A percentile compares a stretch with the other conserved stretches of the same genome.
Conservation (phyloP, 2,329 filamentous ascomycete species). For the Daldinia sp. region DNA sequence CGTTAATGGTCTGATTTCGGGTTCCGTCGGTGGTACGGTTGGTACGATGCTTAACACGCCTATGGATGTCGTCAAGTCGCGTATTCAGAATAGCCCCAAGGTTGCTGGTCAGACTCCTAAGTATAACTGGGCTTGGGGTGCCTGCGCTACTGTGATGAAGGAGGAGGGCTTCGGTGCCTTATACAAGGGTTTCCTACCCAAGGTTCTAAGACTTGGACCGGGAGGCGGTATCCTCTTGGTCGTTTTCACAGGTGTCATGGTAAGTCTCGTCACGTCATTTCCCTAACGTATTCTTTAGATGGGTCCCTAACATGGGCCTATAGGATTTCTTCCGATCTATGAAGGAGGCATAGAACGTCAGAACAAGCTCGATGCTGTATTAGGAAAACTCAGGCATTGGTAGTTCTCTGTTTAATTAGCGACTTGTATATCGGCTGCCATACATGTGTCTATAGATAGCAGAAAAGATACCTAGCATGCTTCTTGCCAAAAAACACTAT, state of each 20-base stretch:
- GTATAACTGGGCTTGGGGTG: conserved; percentile 98
- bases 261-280: conserved; percentile 3
- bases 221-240: conserved; percentile 72
- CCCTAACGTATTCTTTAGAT: neutral
- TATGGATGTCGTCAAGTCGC: conserved; percentile 77
- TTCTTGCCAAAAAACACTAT: conserved; percentile 8
- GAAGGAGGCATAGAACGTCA: conserved; percentile 18
- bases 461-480: conserved; percentile 19
- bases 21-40: conserved; percentile 83
- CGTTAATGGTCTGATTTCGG: conserved; percentile 86
- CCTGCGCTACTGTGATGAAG: conserved; percentile 83
- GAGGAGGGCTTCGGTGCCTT: conserved; percentile 92
- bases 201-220: conserved; percentile 77
- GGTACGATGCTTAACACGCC: conserved; percentile 90
- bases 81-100: conserved; percentile 93
- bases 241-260: conserved; percentile 84
- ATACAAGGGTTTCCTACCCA: conserved; percentile 98
- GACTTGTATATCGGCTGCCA: conserved; percentile 26
- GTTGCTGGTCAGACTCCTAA: conserved; percentile 83
- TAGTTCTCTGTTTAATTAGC: conserved; percentile 3
- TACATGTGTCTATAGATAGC: conserved; percentile 18
- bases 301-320: conserved; percentile 11
- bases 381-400: neutral
- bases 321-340: conserved; percentile 41
- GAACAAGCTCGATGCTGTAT: neutral